Evolutionary conservation across 345 rosid genomes (phyloP), one percentile per base, ranked within the genome.

Genomic region (Eucalyptus albens): DNA sequence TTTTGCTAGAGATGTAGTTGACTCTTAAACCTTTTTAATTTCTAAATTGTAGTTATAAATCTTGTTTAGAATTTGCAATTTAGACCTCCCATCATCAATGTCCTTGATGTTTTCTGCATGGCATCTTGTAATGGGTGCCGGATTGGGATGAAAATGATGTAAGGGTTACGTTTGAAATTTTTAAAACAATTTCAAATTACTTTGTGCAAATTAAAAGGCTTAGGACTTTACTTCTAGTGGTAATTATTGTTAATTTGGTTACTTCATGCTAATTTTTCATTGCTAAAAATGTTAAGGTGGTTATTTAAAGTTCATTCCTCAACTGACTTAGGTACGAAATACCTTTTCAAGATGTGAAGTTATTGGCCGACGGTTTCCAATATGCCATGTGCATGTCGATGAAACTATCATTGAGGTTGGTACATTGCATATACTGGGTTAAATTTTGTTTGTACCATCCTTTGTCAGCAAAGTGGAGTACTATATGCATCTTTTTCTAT

Each of bases 361-460:
- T 83, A 93, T 96, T 91, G 98, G 98, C 86, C 93, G 89, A 90
- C 92, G 96, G 85, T 96, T 95, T 92, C 97, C 96, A 29, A 96
- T 96, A 82, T 96, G 97, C 86, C 96, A 94, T 88, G 96, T 94
- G 31, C 92, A 93, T 80, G 90, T 96, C 8, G 93, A 92, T 56
- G 95, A 92, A 37, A 91, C 92, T 55, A 92, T 91, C 53, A 89
- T 96, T 40, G 98, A 95, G 96, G 98, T 49, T 5, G 87, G 81
- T 31, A 33, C 24, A 31, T 69, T 31, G 81, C 42, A 69, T 31
- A 33, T 77, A 21, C 85, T 40, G 47, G 11, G 85, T 77, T 40
- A 42, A 77, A 44, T 77, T 77, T 37, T 21, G 27, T 77, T 72
- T 33, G 44, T 33, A 15, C 27, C 85, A 40, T 15, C 24, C 44